Conservation (phyloP, 2,329 filamentous ascomycete species). For the Capronia epimyces region DNA sequence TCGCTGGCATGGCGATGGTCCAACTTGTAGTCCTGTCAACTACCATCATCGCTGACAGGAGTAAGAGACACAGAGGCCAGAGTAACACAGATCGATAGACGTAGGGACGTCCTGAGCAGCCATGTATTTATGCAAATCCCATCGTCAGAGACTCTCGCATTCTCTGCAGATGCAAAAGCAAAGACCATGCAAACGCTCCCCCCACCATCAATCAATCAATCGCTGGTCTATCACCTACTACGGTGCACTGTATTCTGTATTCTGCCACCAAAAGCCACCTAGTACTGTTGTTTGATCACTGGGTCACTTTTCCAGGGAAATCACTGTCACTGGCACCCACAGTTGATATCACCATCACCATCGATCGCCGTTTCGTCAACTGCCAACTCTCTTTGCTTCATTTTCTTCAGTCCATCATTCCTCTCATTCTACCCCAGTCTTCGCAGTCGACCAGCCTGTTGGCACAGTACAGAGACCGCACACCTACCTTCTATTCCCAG, state of each 20-base stretch:
- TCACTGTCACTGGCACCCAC: not conserved
- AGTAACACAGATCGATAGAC: no score
- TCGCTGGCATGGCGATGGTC: not conserved
- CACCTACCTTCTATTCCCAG: not conserved
- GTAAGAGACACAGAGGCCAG: no score
- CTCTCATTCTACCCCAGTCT: not conserved
- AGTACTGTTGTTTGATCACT: not conserved
- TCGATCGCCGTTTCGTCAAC: not conserved
- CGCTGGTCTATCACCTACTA: not conserved
- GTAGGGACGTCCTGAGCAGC: no score
- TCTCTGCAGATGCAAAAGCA: not conserved
- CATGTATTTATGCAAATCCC: not conserved
- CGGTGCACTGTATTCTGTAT: no score
- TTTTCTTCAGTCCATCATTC: not conserved
- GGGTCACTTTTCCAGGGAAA: not conserved
- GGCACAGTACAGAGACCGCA: not conserved
- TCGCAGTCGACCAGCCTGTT: not conserved
- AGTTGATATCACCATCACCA: conserved; percentile 1
- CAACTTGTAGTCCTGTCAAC: not conserved
- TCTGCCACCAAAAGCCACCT: not conserved
- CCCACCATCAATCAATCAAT: not conserved
- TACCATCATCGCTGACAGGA: no score
- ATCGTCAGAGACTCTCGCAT: no score
- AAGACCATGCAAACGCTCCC: not conserved
- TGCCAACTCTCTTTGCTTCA: not conserved